These are phyloP conservation scores for Triticum turgidum DNA, from an alignment of 176 grass and related monocot genomes.

Conservation along the genomic window DNA sequence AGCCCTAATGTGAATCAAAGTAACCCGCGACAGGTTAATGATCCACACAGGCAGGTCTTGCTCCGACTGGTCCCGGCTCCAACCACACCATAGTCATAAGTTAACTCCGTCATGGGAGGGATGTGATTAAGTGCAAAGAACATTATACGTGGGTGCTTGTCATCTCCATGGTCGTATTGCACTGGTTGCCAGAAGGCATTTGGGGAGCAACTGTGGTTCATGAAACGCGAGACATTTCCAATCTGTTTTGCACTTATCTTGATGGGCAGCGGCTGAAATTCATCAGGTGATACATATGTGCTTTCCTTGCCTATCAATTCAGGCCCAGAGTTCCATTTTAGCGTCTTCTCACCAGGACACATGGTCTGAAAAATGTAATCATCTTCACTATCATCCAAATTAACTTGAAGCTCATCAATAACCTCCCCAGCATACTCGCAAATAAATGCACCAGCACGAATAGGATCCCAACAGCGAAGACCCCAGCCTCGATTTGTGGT, in stretches of 20 bases:
- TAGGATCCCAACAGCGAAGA: slow-evolving; percentile 77
- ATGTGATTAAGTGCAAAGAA: slow-evolving; percentile 84
- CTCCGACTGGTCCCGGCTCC: slow-evolving; percentile 28
- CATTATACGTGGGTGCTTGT: slow-evolving; percentile 54
- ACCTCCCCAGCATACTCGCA: slow-evolving; percentile 73
- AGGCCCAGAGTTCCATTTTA: slow-evolving; percentile 69
- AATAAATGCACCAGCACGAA: slow-evolving; percentile 77
- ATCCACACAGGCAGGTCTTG: slow-evolving; percentile 67
- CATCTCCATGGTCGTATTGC: slow-evolving; percentile 58
- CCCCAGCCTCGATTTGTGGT: slow-evolving; percentile 69
- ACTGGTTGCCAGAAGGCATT: slow-evolving; percentile 91
- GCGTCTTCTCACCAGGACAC: slow-evolving; percentile 57
- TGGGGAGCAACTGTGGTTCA: slow-evolving; percentile 87
- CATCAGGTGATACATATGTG: slow-evolving; percentile 34
- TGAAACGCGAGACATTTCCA: slow-evolving; percentile 75
- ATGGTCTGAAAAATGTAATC: slow-evolving; percentile 66
- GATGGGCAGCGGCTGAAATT: slow-evolving; percentile 51
- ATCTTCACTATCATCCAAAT: slow-evolving; percentile 47
- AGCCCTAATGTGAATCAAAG: slow-evolving; percentile 38
- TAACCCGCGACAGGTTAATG: slow-evolving; percentile 45
- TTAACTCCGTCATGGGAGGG: slow-evolving; percentile 80
- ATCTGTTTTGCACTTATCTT: slow-evolving; percentile 64
- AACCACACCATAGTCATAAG: slow-evolving; percentile 60
- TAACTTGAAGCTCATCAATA: slow-evolving; percentile 45
- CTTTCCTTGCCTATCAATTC: slow-evolving; percentile 54